These are phyloP conservation scores for Musa schizocarpa DNA, from an alignment of 176 grass and related monocot species.

Conservation along the genomic window DNA sequence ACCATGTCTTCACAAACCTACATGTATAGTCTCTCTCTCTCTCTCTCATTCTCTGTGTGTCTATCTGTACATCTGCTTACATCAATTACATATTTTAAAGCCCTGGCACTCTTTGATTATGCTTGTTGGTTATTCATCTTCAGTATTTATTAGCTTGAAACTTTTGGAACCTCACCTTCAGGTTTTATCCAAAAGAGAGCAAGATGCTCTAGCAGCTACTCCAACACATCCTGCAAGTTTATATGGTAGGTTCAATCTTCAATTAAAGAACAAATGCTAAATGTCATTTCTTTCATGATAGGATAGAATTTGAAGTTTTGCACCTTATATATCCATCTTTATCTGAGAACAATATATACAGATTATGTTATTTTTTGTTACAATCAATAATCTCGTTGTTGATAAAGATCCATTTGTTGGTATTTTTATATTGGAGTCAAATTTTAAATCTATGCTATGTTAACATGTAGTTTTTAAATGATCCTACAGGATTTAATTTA, in stretches of 20 bases:
- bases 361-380: too few relatives aligned
- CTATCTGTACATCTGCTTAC: neutral
- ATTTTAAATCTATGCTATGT: too few relatives aligned
- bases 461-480: too few relatives aligned
- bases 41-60: neutral
- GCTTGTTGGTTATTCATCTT: neutral
- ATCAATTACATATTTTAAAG: too few relatives aligned
- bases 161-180: constrained; percentile 11
- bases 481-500: too few relatives aligned
- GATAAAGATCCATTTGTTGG: too few relatives aligned
- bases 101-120: neutral
- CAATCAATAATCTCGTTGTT: too few relatives aligned
- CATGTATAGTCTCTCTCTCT: constrained; percentile 35
- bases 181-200: constrained; percentile 64
- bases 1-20: constrained; percentile 39
- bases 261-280: neutral
- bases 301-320: too few relatives aligned
- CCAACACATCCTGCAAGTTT: constrained; percentile 75
- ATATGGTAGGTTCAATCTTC: constrained; percentile 35
- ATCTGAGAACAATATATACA: too few relatives aligned
- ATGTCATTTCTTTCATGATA: too few relatives aligned
- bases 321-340: too few relatives aligned
- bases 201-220: constrained; percentile 57
- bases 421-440: too few relatives aligned
- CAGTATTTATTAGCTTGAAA: neutral